These are phyloP conservation scores for Papilionanthe hybrid DNA, from an alignment of 116 monocot genomes.

Conservation along the genomic window DNA sequence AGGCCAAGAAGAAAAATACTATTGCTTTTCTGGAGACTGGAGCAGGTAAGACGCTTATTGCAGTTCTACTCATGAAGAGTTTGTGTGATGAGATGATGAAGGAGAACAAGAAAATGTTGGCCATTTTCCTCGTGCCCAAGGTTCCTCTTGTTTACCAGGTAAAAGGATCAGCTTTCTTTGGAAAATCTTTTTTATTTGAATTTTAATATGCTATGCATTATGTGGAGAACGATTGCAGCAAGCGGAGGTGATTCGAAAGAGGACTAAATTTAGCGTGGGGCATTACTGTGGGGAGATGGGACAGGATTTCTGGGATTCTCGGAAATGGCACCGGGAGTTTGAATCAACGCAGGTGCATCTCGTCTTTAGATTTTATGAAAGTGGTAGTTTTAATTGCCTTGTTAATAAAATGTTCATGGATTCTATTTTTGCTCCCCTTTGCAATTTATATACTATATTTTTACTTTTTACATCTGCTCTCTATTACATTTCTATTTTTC, in stretches of 20 bases:
- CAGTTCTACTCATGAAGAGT: conserved; percentile 78
- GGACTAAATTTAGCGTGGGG: conserved; percentile 76
- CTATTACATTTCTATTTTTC: not conserved
- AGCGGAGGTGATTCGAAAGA: conserved; percentile 95
- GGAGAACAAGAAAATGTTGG: conserved; percentile 75
- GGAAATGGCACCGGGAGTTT: conserved; percentile 94
- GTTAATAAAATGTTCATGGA: not conserved
- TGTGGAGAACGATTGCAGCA: conserved; percentile 43
- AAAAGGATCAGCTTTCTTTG: not conserved
- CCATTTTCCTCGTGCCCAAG: conserved; percentile 93
- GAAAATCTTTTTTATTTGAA: conserved; percentile 7
- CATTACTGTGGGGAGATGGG: conserved; percentile 99
- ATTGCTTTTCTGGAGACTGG: conserved; percentile 98
- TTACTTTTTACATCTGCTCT: not conserved
- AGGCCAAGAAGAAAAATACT: conserved; percentile 90
- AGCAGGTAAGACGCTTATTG: conserved; percentile 94
- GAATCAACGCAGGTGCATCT: conserved; percentile 76
- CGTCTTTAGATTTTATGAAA: not conserved
- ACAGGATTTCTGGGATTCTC: conserved; percentile 96
- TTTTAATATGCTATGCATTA: not conserved
- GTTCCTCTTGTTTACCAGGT: conserved; percentile 99
- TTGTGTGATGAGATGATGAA: conserved; percentile 50
- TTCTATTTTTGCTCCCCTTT: not conserved
- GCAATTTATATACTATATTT: not conserved
- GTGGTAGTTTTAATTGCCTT: not conserved